Evolutionary conservation across 2,329 filamentous ascomycete species (phyloP).

Genomic region (Phialophora macrospora): DNA sequence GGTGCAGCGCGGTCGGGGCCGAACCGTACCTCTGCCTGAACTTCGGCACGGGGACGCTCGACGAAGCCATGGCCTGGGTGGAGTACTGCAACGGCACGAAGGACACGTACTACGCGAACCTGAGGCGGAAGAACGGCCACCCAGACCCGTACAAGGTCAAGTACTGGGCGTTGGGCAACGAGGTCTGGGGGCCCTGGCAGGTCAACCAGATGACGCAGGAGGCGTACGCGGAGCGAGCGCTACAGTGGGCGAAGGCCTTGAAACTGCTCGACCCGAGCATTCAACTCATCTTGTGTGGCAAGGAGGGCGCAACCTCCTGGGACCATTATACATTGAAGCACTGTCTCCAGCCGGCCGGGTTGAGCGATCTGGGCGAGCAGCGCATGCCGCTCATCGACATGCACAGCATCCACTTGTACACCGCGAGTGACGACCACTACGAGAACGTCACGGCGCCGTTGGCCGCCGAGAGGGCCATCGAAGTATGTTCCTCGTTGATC

Average conservation of each 20-base stretch:
- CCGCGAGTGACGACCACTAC: conserved; percentile 59
- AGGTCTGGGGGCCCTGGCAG: conserved; percentile 65
- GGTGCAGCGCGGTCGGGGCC: conserved; percentile 73
- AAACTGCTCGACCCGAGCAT: conserved; percentile 66
- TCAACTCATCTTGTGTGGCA: conserved; percentile 73
- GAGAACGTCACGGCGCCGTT: conserved; percentile 67
- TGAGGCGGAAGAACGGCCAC: conserved; percentile 75
- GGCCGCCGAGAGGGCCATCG: conserved; percentile 73
- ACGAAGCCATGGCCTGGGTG: conserved; percentile 64
- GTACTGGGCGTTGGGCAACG: conserved; percentile 85
- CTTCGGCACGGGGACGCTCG: conserved; percentile 72
- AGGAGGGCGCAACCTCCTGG: conserved; percentile 72
- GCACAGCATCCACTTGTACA: conserved; percentile 83
- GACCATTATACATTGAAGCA: conserved; percentile 74
- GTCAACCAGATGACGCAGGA: conserved; percentile 65
- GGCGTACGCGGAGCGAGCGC: conserved; percentile 62
- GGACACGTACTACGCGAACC: conserved; percentile 80
- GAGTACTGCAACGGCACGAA: conserved; percentile 84
- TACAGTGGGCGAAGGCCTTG: conserved; percentile 43
- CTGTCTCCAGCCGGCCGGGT: conserved; percentile 60
- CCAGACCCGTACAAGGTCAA: conserved; percentile 79
- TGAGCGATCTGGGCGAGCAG: conserved; percentile 47
- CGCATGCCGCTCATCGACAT: conserved; percentile 66
- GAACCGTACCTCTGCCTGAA: conserved; percentile 82
- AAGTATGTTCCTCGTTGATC: conserved; percentile 70